A percentile compares a stretch with the other conserved stretches of the same genome.
These are phyloP conservation scores for Mucor circinelloides DNA, from an alignment of 371 early-diverging fungal genomes.

Conservation along the genomic window DNA sequence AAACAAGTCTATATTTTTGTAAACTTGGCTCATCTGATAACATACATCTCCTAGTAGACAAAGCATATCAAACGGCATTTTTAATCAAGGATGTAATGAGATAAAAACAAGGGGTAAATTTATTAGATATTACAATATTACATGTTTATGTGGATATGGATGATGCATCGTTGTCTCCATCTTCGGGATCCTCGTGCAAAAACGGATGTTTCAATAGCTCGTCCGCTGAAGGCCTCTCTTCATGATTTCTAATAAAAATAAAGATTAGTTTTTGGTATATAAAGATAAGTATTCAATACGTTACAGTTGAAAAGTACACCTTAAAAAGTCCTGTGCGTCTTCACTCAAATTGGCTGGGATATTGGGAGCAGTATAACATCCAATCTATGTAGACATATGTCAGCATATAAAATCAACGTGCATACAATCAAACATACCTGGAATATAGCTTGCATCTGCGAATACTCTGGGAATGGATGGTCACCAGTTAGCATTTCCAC, in stretches of 20 bases:
- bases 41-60: background rate
- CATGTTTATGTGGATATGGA: background rate
- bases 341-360: slow-evolving; percentile 74
- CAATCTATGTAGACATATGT: slow-evolving; percentile 59
- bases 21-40: background rate
- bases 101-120: background rate
- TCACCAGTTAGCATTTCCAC: slow-evolving; percentile 96
- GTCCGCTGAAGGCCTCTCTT: slow-evolving; percentile 61
- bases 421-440: slow-evolving; percentile 38
- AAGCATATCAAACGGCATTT: background rate
- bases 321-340: slow-evolving; percentile 79
- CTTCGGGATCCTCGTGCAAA: slow-evolving; percentile 9
- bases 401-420: too few relatives aligned
- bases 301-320: slow-evolving; percentile 75
- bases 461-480: slow-evolving; percentile 93
- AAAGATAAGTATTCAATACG: slow-evolving; percentile 1
- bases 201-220: slow-evolving; percentile 64
- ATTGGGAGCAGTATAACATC: slow-evolving; percentile 78
- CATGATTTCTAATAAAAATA: slow-evolving; percentile 52
- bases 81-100: background rate
- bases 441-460: slow-evolving; percentile 93
- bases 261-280: background rate
- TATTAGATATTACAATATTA: background rate
- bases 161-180: slow-evolving; percentile 1
- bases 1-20: too few relatives aligned